Evolutionary conservation across 352 stramenopile species (phyloP).

Genomic region (Pythium pyrilobum): DNA sequence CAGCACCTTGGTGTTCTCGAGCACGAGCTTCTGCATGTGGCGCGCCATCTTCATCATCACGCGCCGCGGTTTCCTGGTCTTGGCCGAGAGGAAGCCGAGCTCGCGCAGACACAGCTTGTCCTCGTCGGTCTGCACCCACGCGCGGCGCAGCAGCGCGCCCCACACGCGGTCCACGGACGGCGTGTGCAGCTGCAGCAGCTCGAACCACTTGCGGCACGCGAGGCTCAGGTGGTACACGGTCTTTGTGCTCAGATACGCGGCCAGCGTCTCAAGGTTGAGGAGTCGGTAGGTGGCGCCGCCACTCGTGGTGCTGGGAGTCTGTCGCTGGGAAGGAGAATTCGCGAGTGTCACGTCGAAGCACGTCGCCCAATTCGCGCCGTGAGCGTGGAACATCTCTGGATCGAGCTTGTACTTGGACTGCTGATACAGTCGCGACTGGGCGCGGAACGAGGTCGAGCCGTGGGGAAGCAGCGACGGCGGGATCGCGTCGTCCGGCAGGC

Average conservation of each 20-base stretch:
- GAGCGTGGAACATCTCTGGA: slow-evolving; percentile 12
- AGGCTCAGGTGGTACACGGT: slow-evolving; percentile 42
- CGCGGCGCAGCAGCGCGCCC: slow-evolving; percentile 37
- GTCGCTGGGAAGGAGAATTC: background rate
- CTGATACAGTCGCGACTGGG: slow-evolving; percentile 2
- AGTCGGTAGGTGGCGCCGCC: background rate
- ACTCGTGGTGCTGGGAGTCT: too few relatives aligned
- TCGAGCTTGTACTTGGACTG: slow-evolving; percentile 19
- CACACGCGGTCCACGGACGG: slow-evolving; percentile 35
- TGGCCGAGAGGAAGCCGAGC: slow-evolving; percentile 32
- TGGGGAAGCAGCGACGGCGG: background rate
- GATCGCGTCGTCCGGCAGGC: slow-evolving; percentile 10
- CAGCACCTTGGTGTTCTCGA: slow-evolving; percentile 55
- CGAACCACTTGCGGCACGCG: slow-evolving; percentile 38
- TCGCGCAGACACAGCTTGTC: slow-evolving; percentile 34
- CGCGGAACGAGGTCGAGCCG: background rate
- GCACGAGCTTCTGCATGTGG: slow-evolving; percentile 31
- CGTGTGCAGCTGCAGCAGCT: slow-evolving; percentile 34
- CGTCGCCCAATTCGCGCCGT: background rate
- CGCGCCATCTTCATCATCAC: slow-evolving; percentile 50
- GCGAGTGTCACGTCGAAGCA: slow-evolving; percentile 16
- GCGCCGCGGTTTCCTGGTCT: slow-evolving; percentile 35
- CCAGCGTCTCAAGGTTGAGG: slow-evolving; percentile 37
- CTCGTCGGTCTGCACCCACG: slow-evolving; percentile 26
- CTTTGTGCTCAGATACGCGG: slow-evolving; percentile 39